Base-by-base conservation (phyloP, 345 rosid species). In the Schrenkiella parvula region DNA sequence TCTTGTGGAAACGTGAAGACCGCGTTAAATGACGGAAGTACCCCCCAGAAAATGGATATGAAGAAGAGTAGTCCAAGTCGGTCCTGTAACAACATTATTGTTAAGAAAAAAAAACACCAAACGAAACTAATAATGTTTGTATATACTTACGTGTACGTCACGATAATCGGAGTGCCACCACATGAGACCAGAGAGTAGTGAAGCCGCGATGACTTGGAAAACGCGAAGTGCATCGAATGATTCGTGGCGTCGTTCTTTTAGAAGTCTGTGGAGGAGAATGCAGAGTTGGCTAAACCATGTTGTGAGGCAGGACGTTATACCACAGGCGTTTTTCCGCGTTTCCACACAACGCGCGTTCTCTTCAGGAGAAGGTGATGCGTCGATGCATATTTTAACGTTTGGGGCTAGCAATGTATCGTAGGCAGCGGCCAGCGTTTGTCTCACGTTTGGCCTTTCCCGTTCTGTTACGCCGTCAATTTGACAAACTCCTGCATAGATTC, bases 1-100 rank as follows among this genome's bases (percentile, higher is more conserved):
- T 93, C 98, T 81, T 93, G 98, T 0, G 98, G 98, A 39, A 93
- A 93, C 1, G 95, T 95, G 39, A 93, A 93, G 1, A 81, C 92
- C 0, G 97, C 80, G 26, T 85, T 93, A 59, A 88, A 91, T 12
- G 98, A 87, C 0, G 98, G 98, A 76, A 90, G 80, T 17, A 93
- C 98, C 0, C 98, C 98, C 97, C 98, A 93, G 51, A 93, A 93
- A 72, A 93, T 88, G 13, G 95, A 80, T 22, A 88, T 81, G 83
- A 85, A 93, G 81, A 86, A 93, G 37, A 93, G 90, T 72, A 93
- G 86, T 12, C 98, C 98, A 3, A 90, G 72, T 25, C 96, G 92
- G 42, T 95, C 99, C 68, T 88, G 95, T 52, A 29, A 46, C 10
- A 56, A 68, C 13, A 25, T 34, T 53, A 2, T 31, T 25, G 19